Evolutionary conservation across 2,329 filamentous ascomycete species (phyloP), one percentile per base, ranked within the genome.

Genomic region (Hymenoscyphus occultus): DNA sequence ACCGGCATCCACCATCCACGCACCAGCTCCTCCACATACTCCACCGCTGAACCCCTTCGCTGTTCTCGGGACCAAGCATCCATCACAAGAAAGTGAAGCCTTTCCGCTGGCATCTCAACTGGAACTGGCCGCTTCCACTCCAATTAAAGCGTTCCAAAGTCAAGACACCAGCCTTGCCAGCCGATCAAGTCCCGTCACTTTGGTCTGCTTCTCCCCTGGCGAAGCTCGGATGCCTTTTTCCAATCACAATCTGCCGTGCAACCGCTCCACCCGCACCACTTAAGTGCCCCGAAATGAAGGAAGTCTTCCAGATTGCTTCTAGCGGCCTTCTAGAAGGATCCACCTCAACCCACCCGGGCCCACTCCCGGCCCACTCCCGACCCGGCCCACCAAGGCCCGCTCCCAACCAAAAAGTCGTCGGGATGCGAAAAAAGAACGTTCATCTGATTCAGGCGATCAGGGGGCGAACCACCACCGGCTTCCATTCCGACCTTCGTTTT

Each of bases 401-500:
- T 60, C 58, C 39, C 39, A 12, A 35, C 32, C 32, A 56, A 56
- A 62, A 14, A 22, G 35, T 62, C 48, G 35, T 42, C 51, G 48
- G 60, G 54, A 31, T 35, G 16, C 31, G 39, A 9, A 62, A 42
- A 56, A 51, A 19, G 31, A 39, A 63, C 61, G 59, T 62, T 62
- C 42, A 57, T 62, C 56, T 58, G 60, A 56, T 40, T 56, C 51
- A 60, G 54, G 61, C 60, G 39, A 22, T 63, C 32, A 63, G 57
- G 60, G 60, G 57, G n/a, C 35, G 4, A 19, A n/a, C 28, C 40
- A 19, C 31, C 39, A 62, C 40, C 64, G 39, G 60, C 40, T 56
- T 62, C 42, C 40, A n/a, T 63, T 65, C 64, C 64, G 61, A 45
- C 56, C 45, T 48, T 22, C n/a, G 19, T 51, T 51, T 51, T 51